Evolutionary conservation across 2,329 filamentous ascomycete genomes (phyloP).

Genomic region (Aureobasidium sp.): DNA sequence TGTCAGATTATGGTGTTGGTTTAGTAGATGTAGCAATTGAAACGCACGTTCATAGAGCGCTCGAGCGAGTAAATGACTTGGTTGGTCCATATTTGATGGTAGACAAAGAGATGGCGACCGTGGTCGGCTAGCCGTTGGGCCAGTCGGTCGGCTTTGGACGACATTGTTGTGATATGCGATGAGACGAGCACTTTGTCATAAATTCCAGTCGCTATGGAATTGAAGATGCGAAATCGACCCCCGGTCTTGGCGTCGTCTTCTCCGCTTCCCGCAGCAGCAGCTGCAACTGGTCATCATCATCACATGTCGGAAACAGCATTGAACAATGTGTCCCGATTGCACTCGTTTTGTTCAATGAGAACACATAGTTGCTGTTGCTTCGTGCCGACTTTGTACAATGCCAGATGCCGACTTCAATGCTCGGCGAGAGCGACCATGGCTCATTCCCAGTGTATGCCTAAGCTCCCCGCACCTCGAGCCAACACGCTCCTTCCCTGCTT

Average conservation of each 20-base stretch:
- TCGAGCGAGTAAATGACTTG: slow-evolving; percentile 59
- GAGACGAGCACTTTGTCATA: not conserved
- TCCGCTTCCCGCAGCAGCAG: not conserved
- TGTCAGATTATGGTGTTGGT: slow-evolving; percentile 10
- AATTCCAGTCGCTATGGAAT: not conserved
- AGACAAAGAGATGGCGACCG: slow-evolving; percentile 57
- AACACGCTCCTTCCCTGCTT: not conserved
- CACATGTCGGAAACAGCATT: not conserved
- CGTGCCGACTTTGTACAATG: not conserved
- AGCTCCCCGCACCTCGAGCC: not conserved
- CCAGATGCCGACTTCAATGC: slow-evolving; percentile 15
- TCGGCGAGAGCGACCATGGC: slow-evolving; percentile 43
- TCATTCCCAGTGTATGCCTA: slow-evolving; percentile 43
- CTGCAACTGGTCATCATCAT: slow-evolving; percentile 1
- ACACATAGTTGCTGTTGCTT: not conserved
- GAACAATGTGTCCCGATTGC: not conserved
- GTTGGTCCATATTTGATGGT: slow-evolving; percentile 54
- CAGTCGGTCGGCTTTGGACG: slow-evolving; percentile 14
- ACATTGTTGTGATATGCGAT: not conserved
- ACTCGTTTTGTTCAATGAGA: not conserved
- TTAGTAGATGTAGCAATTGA: not conserved
- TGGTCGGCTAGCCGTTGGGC: slow-evolving; percentile 38
- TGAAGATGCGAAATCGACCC: slow-evolving; percentile 5
- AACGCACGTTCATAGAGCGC: slow-evolving; percentile 47
- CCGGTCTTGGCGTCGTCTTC: slow-evolving; percentile 1